phyloP scores from a whole-genome alignment of 2,329 filamentous ascomycete species.

The Incumbomyces lentus region DNA sequence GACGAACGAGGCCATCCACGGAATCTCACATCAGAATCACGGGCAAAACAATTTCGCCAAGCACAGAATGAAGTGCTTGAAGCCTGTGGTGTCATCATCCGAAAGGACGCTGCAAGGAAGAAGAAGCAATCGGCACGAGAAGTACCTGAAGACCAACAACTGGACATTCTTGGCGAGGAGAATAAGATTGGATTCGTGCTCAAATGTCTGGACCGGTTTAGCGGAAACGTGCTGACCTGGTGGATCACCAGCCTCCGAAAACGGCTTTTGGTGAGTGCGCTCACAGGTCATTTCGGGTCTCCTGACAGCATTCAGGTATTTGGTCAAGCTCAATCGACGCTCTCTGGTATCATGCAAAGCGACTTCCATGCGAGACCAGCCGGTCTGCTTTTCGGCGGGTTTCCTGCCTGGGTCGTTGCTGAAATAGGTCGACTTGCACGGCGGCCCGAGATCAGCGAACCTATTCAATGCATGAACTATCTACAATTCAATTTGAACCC shows the following conservation, averaged over 20 bases:
- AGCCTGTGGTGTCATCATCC: slow-evolving; percentile 39
- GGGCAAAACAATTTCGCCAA: slow-evolving; percentile 32
- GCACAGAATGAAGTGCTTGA: slow-evolving; percentile 42
- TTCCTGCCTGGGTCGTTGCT: slow-evolving; percentile 2
- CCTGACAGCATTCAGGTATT: background rate
- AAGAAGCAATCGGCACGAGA: slow-evolving; percentile 21
- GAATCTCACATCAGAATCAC: slow-evolving; percentile 32
- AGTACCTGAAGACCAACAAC: slow-evolving; percentile 29
- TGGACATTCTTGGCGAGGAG: slow-evolving; percentile 26
- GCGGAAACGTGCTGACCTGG: slow-evolving; percentile 33
- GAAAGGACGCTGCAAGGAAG: slow-evolving; percentile 23
- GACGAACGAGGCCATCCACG: slow-evolving; percentile 38
- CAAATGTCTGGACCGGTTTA: slow-evolving; percentile 31
- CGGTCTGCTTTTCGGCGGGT: slow-evolving; percentile 1
- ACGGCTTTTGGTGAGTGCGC: slow-evolving; percentile 29
- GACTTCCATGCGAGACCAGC: background rate
- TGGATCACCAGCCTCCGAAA: slow-evolving; percentile 30
- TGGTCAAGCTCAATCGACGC: background rate
- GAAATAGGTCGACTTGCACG: background rate
- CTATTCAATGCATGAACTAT: slow-evolving; percentile 4
- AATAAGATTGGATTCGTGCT: slow-evolving; percentile 35
- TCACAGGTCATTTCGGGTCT: background rate
- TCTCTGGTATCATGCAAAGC: background rate
- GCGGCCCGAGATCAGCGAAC: background rate
- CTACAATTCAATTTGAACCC: background rate